Evolutionary conservation across 208 protist species (phyloP).

Genomic region (Jaenimonas drosophilae): DNA sequence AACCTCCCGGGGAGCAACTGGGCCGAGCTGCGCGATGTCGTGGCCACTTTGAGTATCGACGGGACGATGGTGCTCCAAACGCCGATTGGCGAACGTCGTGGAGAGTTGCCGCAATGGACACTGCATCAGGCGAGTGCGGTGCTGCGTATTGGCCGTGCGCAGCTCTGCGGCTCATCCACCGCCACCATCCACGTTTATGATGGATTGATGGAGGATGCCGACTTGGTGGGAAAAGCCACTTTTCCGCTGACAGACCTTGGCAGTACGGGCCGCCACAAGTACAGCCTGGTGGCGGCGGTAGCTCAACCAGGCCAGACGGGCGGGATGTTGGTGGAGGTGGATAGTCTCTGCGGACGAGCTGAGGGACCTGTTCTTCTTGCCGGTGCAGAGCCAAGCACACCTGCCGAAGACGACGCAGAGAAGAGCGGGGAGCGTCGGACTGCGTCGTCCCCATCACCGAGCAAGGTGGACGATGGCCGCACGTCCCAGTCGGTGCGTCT

Average conservation of each 20-base stretch:
- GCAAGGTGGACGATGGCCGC: no score
- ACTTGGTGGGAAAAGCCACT: constrained; percentile 50
- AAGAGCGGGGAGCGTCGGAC: no score
- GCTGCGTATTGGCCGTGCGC: constrained; percentile 30
- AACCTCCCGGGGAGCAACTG: constrained; percentile 34
- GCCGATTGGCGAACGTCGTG: no score
- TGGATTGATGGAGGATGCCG: constrained; percentile 59
- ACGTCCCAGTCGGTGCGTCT: constrained; percentile 32
- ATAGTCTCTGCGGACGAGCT: constrained; percentile 7
- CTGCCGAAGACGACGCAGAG: no score
- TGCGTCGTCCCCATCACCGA: no score
- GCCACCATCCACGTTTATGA: constrained; percentile 52
- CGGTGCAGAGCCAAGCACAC: no score
- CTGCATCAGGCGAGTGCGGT: constrained; percentile 19
- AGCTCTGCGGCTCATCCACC: neutral
- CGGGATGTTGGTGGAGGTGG: constrained; percentile 7
- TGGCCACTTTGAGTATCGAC: constrained; percentile 32
- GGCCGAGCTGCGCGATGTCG: constrained; percentile 40
- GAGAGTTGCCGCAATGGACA: constrained; percentile 29
- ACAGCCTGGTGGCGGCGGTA: constrained; percentile 14
- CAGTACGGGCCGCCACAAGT: constrained; percentile 27
- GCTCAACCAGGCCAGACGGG: neutral
- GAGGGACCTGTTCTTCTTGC: no score
- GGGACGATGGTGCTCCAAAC: constrained; percentile 22
- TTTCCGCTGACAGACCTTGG: constrained; percentile 48